phyloP scores from a whole-genome alignment of 2,329 filamentous ascomycete species.

The Xylaria sp. region DNA sequence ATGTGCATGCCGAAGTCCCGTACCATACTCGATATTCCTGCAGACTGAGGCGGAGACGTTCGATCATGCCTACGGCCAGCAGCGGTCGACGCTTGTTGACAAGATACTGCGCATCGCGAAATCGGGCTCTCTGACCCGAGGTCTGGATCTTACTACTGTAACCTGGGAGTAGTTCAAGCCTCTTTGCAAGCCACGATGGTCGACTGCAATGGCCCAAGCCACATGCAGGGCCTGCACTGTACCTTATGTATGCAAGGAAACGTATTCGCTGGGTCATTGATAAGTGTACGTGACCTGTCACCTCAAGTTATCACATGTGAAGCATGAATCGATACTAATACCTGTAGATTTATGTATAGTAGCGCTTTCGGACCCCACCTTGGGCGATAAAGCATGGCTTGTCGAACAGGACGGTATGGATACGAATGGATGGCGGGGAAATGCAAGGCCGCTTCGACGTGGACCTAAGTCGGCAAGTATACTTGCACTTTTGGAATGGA shows the following conservation, averaged over 20 bases:
- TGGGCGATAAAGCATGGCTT: background rate
- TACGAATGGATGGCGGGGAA: background rate
- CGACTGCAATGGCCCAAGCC: constrained; percentile 7
- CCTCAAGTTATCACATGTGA: background rate
- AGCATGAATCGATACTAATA: background rate
- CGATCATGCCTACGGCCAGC: background rate
- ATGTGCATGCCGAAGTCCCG: background rate
- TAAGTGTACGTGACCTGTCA: constrained; percentile 5
- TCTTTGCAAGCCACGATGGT: background rate
- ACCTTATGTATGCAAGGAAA: background rate
- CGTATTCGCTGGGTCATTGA: background rate
- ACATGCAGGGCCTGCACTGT: background rate
- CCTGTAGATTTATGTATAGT: background rate
- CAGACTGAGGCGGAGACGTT: background rate
- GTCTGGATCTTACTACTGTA: background rate
- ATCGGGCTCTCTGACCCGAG: background rate
- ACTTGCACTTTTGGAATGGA: no score
- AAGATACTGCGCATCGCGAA: background rate
- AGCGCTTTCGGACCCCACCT: constrained; percentile 1
- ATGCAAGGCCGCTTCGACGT: background rate
- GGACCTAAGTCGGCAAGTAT: no score
- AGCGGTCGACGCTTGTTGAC: background rate
- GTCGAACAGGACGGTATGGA: background rate
- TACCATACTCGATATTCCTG: no score
- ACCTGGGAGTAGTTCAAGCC: background rate